Base-by-base conservation (phyloP, 495 filamentous ascomycete genomes). In the Hypoxylon lienhwacheense region DNA sequence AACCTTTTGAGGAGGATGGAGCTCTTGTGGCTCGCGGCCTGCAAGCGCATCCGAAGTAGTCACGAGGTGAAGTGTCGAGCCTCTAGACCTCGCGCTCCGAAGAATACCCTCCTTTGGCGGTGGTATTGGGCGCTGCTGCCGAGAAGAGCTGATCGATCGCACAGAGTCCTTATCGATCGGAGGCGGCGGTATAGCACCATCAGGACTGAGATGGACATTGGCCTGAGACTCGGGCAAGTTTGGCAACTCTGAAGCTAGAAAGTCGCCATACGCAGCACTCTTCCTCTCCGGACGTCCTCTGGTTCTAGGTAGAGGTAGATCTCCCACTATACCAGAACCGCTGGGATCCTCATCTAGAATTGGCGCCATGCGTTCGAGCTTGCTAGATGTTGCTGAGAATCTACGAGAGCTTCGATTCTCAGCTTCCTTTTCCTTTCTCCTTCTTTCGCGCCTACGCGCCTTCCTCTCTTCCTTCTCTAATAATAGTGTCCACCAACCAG, bases 401-500 rank as follows among this genome's bases (percentile, higher is more conserved):
- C 93, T 85, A 47, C 89, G 81, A 8, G 90, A 77, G 59, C 80
- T 88, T 68, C 91, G 86, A 33, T 84, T 85, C 62, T 95, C 92
- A 11, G 77, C 79, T 55, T 96, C 91, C 45, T 81, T 82, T 66
- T 97, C 91, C 63, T 79, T 89, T 25, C 95, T 84, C 64, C 90
- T 96, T 35, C 84, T 81, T 57, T 97, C 91, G 56, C 88, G 78
- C 53, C 91, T 84, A 48, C 75, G 78, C 53, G 90, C 87, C 68
- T 97, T 98, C 2, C 91, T 82, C 67, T 95, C 87, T 65, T 98
- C 93, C 67, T 97, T 97, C 65, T 97, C 93, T 42, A 97, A 87
- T 49, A 97, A 70, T 17, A 98, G 71, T 12, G 89, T 88, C 93
- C 93, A 98, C 93, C 93, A 98, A 7, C 93, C 93, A 37, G 91